Base-by-base conservation (phyloP, 768 basidiomycete genomes). In the Aureoboletus auriporus region DNA sequence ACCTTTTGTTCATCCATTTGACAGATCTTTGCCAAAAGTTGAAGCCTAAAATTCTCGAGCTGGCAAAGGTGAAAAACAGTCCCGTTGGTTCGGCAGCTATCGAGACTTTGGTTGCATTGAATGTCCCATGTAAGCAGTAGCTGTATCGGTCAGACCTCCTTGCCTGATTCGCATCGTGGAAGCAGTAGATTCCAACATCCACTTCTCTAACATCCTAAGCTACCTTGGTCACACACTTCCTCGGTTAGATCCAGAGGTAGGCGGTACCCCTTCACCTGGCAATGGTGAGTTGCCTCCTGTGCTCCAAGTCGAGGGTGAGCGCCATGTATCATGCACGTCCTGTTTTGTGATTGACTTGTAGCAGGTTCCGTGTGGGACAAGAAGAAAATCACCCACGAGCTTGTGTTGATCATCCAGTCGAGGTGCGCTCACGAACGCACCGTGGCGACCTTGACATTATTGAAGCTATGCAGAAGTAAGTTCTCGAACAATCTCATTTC, bases 31-130 rank as follows among this genome's bases (percentile, higher is more conserved):
- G 41, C 26, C 2, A 37, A 26, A 5, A 0, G 4, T 10, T 53
- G 31, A 27, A 20, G 13, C 5, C 16, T 8, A 46, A 13, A 23
- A 46, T 55, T 29, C 1, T 5, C 9, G 20, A 42, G 1, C 14
- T 55, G 10, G 42, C 11, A 23, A 31, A 26, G 23, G 23, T 23
- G 20, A 23, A 11, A 16, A 45, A 9, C 9, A 4, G 34, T n/a
- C 33, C 17, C 1, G 39, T 46, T n/a, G 54, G 54, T 28, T 7
- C 41, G 12, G 47, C 38, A 5, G 54, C 54, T 11, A 38, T 55
- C 10, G 30, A 46, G 28, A 38, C 41, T 11, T 27, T 55, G 9
- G 38, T 53, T 36, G 38, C 44, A 8, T 23, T 55, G 42, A 30
- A 33, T 0, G 37, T 3, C 12, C 14, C 13, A 8, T 14, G 51